A percentile compares a stretch with the other conserved stretches of the same genome.
phyloP scores from a whole-genome alignment of 768 basidiomycete species.

The Suillus clintonianus region DNA sequence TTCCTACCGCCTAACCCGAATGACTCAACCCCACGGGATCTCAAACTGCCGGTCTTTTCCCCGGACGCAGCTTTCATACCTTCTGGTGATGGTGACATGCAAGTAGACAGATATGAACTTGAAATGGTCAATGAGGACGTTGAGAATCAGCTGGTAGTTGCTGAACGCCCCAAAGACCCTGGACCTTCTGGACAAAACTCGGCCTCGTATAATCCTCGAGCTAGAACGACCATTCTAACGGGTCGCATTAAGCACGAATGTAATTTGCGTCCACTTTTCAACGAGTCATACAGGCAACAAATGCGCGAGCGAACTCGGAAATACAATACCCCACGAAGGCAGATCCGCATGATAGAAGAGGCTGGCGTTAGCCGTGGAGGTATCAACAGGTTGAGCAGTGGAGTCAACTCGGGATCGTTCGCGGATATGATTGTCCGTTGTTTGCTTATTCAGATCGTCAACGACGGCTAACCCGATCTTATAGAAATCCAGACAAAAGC shows the following conservation, averaged over 20 bases:
- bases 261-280: conserved; percentile 68
- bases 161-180: conserved; percentile 74
- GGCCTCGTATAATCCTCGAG: conserved; percentile 54
- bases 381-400: conserved; percentile 79
- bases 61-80: conserved; percentile 33
- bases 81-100: conserved; percentile 27
- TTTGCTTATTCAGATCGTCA: conserved; percentile 4
- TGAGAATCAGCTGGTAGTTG: conserved; percentile 84
- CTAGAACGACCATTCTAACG: conserved; percentile 76
- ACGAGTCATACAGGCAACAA: conserved; percentile 66
- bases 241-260: conserved; percentile 84
- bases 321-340: conserved; percentile 66
- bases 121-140: conserved; percentile 85
- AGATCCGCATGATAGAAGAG: conserved; percentile 76
- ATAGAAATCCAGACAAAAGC: conserved; percentile 67
- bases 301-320: conserved; percentile 67
- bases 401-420: conserved; percentile 64
- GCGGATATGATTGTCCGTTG: conserved; percentile 65
- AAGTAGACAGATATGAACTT: conserved; percentile 75
- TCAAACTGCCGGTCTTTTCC: conserved; percentile 26
- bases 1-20: conserved; percentile 60
- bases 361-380: conserved; percentile 65
- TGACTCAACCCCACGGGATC: conserved; percentile 37
- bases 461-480: conserved; percentile 7
- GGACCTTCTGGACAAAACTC: conserved; percentile 38